Evolutionary conservation across 805 yeast genomes (phyloP), one percentile per base, ranked within the genome.

Genomic region (Wickerhamiella kurtzmanii): DNA sequence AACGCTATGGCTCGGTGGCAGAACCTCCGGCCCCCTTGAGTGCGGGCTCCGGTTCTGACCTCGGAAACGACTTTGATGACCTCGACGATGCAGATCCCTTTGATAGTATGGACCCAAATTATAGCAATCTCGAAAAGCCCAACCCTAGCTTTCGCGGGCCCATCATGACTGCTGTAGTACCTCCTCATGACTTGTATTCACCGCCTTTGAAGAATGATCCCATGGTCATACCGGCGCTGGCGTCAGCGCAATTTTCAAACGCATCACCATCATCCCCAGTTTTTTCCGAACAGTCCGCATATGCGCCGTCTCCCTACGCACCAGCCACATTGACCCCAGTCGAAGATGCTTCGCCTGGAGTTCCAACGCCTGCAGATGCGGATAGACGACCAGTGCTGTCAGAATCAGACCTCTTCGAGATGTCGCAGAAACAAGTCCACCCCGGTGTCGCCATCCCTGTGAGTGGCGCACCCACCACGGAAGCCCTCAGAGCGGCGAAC

Each of bases 391-490:
- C 41, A 4, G 35, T 35, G 2, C 18, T 35, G 2, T 35, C 37
- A 4, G 36, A 36, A 41, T 44, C 48, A 2, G 44, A 41, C n/a
- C 41, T 45, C 21, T n/a, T 25, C 22, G 22, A 40, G 13, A 37
- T 36, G 11, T 15, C 40, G 2, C 32, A 25, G 8, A 15, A 44
- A 9, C 28, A 44, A 13, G 18, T 40, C 17, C 39, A 47, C 17
- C 45, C 35, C 16, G 16, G 37, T 5, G 28, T 4, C 2, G 28
- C 40, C 37, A 43, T 43, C 2, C 25, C 37, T 4, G 37, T 42
- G 13, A 41, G 40, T 11, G 45, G 41, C 22, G 21, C 40, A 35
- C 37, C 49, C 22, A 32, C 45, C 18, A 36, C 48, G 2, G 45
- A 43, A 16, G 35, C 19, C 15, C 41, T 50, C 9, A 16, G 38